Evolutionary conservation across 2,329 filamentous ascomycete genomes (phyloP).

Genomic region (Monilinia laxa): DNA sequence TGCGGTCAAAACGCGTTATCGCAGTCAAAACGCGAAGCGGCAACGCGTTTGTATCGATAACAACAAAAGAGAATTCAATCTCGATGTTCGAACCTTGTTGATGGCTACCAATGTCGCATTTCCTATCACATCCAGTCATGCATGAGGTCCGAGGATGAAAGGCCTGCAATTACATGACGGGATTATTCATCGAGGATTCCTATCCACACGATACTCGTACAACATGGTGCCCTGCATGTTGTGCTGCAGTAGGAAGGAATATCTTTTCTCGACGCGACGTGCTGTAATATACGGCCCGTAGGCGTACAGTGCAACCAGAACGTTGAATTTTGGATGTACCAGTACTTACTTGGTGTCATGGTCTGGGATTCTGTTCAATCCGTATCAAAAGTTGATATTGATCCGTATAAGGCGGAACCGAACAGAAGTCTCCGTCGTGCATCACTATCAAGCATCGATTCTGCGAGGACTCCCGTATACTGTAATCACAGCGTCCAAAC

Average conservation of each 20-base stretch:
- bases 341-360: neutral
- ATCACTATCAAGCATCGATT: neutral
- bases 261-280: neutral
- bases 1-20: neutral
- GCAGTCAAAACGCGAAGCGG: neutral
- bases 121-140: neutral
- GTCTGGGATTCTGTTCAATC: neutral
- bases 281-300: neutral
- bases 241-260: neutral
- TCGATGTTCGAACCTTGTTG: neutral
- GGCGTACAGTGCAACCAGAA: neutral
- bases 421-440: neutral
- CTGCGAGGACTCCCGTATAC: neutral
- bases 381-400: neutral
- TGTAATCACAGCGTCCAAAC: neutral
- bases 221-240: neutral
- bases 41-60: neutral
- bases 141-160: neutral
- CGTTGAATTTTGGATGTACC: neutral
- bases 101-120: neutral
- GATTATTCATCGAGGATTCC: neutral
- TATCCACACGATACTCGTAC: neutral
- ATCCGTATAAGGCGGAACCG: neutral
- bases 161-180: neutral
- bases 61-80: neutral